Base-by-base conservation (phyloP, 495 filamentous ascomycete genomes). In the Haplographium delicatum region DNA sequence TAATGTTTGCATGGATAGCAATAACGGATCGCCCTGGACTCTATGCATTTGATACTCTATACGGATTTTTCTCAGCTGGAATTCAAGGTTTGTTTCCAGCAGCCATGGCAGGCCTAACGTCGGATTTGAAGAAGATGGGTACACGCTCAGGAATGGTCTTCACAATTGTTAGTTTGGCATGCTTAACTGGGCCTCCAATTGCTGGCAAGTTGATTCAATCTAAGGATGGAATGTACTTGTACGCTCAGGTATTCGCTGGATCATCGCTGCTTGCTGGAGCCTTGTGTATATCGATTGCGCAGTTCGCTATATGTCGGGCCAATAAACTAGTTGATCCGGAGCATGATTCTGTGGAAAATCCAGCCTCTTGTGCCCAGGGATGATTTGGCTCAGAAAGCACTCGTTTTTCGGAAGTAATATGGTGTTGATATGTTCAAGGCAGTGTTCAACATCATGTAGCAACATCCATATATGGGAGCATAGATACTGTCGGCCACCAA, bases 121-220 rank as follows among this genome's bases (percentile, higher is more conserved):
- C 72, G 3, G 83, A 91, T 57, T 48, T 82, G 56, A 74, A 72
- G 25, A 89, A 86, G 61, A 71, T 75, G 25, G 85, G 88, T 0
- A 75, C 81, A 41, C 70, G 85, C 8, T 80, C 87, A 71, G 89
- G 87, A 4, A 89, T 91, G 85, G 74, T 82, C 24, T 83, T 91
- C 10, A 37, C 25, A 2, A 78, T 88, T 26, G 75, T 83, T 8
- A 82, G 79, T 26, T 75, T 91, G 40, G 85, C 88, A 0, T 73
- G 72, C 24, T 68, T 91, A 24, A 86, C 82, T 24, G 87, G 88
- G 0, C 77, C 85, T 8, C 85, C 89, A 3, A 80, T 93, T 51
- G 85, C 80, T 0, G 88, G 87, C 0, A 75, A 71, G 3, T 56
- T 84, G 51, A 66, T 85, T 4, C 58, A 73, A 53, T 50, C 57